Evolutionary conservation across 371 early-diverging fungal species (phyloP).

Genomic region (Chytridium lagenaria): DNA sequence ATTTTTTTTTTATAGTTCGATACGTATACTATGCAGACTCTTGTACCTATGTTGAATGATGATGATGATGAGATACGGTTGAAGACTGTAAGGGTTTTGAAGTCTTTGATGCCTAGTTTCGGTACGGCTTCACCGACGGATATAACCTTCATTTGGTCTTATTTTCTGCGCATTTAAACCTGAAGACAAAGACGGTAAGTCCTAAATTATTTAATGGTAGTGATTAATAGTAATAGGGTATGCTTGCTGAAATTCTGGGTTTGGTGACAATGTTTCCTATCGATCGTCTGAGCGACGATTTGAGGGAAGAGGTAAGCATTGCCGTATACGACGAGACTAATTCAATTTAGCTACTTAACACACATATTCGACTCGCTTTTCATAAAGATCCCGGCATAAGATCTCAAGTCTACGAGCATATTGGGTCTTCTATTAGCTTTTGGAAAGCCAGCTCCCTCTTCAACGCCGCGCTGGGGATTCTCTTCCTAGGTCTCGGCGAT

Average conservation of each 20-base stretch:
- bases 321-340: background rate
- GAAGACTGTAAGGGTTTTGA: constrained; percentile 42
- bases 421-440: constrained; percentile 44
- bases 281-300: constrained; percentile 39
- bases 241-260: constrained; percentile 40
- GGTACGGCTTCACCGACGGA: constrained; percentile 41
- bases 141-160: constrained; percentile 52
- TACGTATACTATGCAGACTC: constrained; percentile 54
- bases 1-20: constrained; percentile 43
- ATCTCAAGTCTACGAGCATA: constrained; percentile 44
- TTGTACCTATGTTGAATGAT: constrained; percentile 48
- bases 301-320: constrained; percentile 49
- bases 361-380: constrained; percentile 48
- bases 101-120: constrained; percentile 47
- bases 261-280: constrained; percentile 48
- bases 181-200: constrained; percentile 45
- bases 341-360: constrained; percentile 39
- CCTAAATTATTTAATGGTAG: background rate
- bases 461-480: constrained; percentile 44
- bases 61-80: constrained; percentile 50
- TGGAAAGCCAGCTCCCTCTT: constrained; percentile 47
- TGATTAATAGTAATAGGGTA: constrained; percentile 5
- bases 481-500: constrained; percentile 53
- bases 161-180: constrained; percentile 43
- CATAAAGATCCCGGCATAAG: constrained; percentile 44